A percentile compares a stretch with the other conserved stretches of the same genome.
Conservation (phyloP, 495 filamentous ascomycete genomes). For the Usnea hakonensis region DNA sequence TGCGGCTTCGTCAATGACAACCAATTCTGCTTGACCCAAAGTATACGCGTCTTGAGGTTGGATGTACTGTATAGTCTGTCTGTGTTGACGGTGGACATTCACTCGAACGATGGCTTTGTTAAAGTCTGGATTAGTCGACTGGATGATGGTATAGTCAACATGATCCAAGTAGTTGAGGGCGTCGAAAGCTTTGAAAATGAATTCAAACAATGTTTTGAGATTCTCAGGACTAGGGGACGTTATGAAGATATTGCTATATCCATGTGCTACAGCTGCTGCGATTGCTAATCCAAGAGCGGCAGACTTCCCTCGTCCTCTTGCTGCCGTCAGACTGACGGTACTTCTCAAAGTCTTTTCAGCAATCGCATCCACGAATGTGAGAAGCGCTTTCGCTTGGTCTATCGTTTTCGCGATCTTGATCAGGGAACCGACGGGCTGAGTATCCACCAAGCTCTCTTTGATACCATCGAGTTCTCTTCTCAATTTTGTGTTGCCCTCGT, state of each 20-base stretch:
- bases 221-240: slow-evolving; percentile 98
- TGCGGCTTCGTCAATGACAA: slow-evolving; percentile 97
- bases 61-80: slow-evolving; percentile 98
- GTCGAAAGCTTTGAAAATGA: slow-evolving; percentile 98
- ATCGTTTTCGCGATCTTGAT: slow-evolving; percentile 79
- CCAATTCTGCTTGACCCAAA: slow-evolving; percentile 86
- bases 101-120: slow-evolving; percentile 98
- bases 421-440: slow-evolving; percentile 77
- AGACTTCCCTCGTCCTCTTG: slow-evolving; percentile 93
- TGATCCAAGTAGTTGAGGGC: slow-evolving; percentile 88
- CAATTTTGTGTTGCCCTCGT: slow-evolving; percentile 56
- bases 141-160: slow-evolving; percentile 94
- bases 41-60: slow-evolving; percentile 92
- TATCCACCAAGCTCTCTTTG: slow-evolving; percentile 78
- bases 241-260: slow-evolving; percentile 99
- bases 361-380: slow-evolving; percentile 95
- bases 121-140: slow-evolving; percentile 97
- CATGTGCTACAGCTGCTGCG: slow-evolving; percentile 87
- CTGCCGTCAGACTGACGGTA: slow-evolving; percentile 89
- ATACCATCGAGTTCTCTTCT: slow-evolving; percentile 74
- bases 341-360: slow-evolving; percentile 90
- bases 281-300: slow-evolving; percentile 91
- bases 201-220: slow-evolving; percentile 96
- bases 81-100: slow-evolving; percentile 89
- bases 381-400: slow-evolving; percentile 89